A percentile compares a stretch with the other conserved stretches of the same genome.
phyloP scores from a whole-genome alignment of 352 stramenopile genomes.

The Pythium biforme region DNA sequence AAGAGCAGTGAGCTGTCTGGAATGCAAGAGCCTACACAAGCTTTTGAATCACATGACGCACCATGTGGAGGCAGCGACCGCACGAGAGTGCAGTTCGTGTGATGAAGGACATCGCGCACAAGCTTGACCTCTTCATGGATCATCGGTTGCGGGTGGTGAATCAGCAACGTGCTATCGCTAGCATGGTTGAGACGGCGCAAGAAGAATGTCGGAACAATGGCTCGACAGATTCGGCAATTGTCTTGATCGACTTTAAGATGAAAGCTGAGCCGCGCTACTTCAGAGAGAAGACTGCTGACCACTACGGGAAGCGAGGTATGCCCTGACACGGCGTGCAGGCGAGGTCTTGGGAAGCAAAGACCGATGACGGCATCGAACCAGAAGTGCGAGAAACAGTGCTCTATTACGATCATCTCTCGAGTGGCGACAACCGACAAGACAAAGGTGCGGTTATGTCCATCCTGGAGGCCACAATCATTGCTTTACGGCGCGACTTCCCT shows the following conservation, averaged over 20 bases:
- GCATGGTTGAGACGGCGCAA: neutral
- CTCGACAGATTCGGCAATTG: conserved; percentile 3
- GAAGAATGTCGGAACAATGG: neutral
- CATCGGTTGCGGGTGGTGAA: neutral
- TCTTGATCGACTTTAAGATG: conserved; percentile 31
- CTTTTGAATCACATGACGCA: neutral
- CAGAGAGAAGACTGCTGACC: conserved; percentile 5
- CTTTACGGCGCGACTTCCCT: conserved; percentile 17
- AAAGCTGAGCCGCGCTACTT: conserved; percentile 25
- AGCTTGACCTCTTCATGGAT: neutral
- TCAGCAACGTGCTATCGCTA: neutral
- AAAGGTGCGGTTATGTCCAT: conserved; percentile 23
- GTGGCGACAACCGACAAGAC: conserved; percentile 16
- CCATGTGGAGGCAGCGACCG: neutral
- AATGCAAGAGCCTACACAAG: neutral
- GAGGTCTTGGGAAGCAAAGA: neutral
- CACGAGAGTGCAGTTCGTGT: neutral
- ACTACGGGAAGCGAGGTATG: conserved; percentile 21
- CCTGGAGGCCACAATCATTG: conserved; percentile 21
- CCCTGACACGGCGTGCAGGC: conserved; percentile 17
- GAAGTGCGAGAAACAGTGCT: neutral
- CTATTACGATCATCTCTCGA: conserved; percentile 22
- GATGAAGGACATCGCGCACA: neutral
- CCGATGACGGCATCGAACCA: neutral
- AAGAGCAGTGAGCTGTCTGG: neutral